Conservation (phyloP, 441 rosid species). For the Macaranga tanarius region DNA sequence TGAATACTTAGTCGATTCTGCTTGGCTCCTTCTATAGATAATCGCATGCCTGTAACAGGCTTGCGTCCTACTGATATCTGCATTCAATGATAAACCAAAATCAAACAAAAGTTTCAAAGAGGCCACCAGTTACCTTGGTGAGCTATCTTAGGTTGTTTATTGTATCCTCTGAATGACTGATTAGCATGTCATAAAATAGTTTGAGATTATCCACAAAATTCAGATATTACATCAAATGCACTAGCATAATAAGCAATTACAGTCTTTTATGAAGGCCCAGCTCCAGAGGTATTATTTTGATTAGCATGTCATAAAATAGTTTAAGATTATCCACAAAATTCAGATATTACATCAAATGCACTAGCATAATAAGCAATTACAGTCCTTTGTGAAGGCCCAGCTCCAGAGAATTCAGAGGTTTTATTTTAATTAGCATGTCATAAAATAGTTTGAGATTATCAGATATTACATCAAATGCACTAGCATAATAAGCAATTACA, state of each 20-base stretch:
- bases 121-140: not conserved
- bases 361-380: not conserved
- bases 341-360: not conserved
- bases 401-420: no score
- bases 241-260: not conserved
- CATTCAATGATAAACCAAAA: slow-evolving; percentile 17
- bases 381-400: not conserved
- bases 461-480: not conserved
- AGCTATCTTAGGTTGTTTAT: not conserved
- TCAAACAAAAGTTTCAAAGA: slow-evolving; percentile 9
- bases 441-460: not conserved
- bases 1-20: slow-evolving; percentile 53
- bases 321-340: not conserved
- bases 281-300: no score
- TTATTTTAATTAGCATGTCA: no score
- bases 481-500: not conserved
- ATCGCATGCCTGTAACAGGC: slow-evolving; percentile 63
- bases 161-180: not conserved
- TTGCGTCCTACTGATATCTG: slow-evolving; percentile 74
- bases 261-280: not conserved
- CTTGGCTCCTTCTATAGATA: slow-evolving; percentile 56
- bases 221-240: not conserved
- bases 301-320: no score
- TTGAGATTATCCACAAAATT: not conserved
- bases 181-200: no score